Evolutionary conservation across 1,139 yeast species (phyloP).

Genomic region (Debaryomycetaceae sp.): DNA sequence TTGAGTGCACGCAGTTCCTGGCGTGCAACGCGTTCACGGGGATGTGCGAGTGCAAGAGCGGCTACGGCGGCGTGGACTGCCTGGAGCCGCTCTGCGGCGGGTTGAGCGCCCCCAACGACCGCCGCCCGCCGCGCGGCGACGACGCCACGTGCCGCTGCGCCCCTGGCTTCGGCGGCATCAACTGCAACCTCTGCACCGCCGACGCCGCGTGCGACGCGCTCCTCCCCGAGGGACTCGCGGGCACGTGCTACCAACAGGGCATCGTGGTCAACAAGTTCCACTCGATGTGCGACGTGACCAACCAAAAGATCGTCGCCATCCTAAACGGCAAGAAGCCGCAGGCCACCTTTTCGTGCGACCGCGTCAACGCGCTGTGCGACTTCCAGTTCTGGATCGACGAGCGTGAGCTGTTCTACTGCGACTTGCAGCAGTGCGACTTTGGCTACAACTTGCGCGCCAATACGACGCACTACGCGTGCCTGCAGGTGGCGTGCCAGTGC

Average conservation of each 20-base stretch:
- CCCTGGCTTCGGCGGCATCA: conserved; percentile 90
- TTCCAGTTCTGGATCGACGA: conserved; percentile 97
- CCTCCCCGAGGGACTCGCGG: conserved; percentile 82
- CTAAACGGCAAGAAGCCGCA: conserved; percentile 81
- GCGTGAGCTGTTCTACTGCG: conserved; percentile 86
- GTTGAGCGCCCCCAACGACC: conserved; percentile 55
- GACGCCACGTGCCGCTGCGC: conserved; percentile 60
- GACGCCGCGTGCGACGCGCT: conserved; percentile 80
- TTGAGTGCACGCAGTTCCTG: conserved; percentile 86
- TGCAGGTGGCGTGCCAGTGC: conserved; percentile 75
- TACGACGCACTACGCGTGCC: conserved; percentile 74
- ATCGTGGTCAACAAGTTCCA: conserved; percentile 74
- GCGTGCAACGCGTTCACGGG: conserved; percentile 84
- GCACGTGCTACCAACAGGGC: conserved; percentile 90
- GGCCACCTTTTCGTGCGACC: conserved; percentile 86
- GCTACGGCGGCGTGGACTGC: conserved; percentile 94
- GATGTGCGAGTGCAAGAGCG: conserved; percentile 85
- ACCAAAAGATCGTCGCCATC: conserved; percentile 75
- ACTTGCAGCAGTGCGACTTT: conserved; percentile 65
- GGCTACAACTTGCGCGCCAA: conserved; percentile 61
- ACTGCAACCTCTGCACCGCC: conserved; percentile 75
- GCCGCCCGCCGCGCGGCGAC: conserved; percentile 58
- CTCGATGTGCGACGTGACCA: conserved; percentile 94
- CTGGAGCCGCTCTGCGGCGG: conserved; percentile 87
- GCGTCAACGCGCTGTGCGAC: conserved; percentile 61